Conservation (phyloP, 1,139 yeast species). For the Candida tropicalis region DNA sequence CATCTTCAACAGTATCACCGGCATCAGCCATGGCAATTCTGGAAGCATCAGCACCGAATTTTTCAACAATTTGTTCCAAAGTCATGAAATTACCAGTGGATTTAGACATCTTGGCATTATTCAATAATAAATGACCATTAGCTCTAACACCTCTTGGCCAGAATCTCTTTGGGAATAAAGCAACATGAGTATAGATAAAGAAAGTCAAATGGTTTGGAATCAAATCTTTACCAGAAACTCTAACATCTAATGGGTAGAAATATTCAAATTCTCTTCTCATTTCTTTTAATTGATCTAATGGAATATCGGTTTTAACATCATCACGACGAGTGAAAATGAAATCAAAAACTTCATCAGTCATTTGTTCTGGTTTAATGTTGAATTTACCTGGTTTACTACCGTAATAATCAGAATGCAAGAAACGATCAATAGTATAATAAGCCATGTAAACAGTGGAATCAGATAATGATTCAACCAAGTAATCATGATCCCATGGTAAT, state of each 20-base stretch:
- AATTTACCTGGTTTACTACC: constrained; percentile 78
- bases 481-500: constrained; percentile 97
- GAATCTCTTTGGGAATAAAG: constrained; percentile 82
- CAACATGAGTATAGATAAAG: constrained; percentile 90
- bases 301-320: constrained; percentile 59
- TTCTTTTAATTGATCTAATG: constrained; percentile 63
- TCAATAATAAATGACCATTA: constrained; percentile 93
- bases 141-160: constrained; percentile 97
- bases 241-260: constrained; percentile 90
- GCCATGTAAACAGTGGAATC: constrained; percentile 98
- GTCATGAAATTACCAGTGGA: constrained; percentile 98
- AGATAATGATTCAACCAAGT: constrained; percentile 90
- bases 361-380: constrained; percentile 74
- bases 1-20: constrained; percentile 97
- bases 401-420: constrained; percentile 83
- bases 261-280: constrained; percentile 94
- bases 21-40: constrained; percentile 98
- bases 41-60: constrained; percentile 97
- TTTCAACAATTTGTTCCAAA: constrained; percentile 75
- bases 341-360: constrained; percentile 95
- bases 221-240: constrained; percentile 95
- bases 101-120: constrained; percentile 97
- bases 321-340: constrained; percentile 81
- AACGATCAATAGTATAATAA: constrained; percentile 87
- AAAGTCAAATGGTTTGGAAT: constrained; percentile 97